Evolutionary conservation across 2,329 filamentous ascomycete species (phyloP).

Genomic region (Emydomyces testavorans): DNA sequence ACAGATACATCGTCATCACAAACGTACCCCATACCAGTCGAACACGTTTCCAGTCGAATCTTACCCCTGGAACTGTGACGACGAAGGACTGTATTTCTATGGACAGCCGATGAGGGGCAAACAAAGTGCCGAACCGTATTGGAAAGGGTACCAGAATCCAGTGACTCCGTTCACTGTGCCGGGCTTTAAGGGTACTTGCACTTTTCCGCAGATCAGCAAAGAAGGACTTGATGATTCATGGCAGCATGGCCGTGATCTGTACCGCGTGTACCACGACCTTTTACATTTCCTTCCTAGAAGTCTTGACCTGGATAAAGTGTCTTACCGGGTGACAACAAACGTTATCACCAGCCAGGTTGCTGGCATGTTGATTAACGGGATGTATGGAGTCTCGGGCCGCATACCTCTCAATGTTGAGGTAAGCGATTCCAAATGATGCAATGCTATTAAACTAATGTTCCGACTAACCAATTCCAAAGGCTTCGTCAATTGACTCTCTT

Average conservation of each 20-base stretch:
- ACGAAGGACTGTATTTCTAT: slow-evolving; percentile 59
- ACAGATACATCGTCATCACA: slow-evolving; percentile 71
- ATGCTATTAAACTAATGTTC: neutral
- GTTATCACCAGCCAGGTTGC: slow-evolving; percentile 72
- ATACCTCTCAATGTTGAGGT: slow-evolving; percentile 43
- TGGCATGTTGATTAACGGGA: slow-evolving; percentile 60
- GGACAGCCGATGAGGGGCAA: slow-evolving; percentile 41
- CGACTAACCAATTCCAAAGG: slow-evolving; percentile 3
- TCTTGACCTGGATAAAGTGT: slow-evolving; percentile 38
- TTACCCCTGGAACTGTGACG: slow-evolving; percentile 61
- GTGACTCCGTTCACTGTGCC: slow-evolving; percentile 55
- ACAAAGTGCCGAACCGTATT: slow-evolving; percentile 50
- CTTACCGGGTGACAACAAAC: slow-evolving; percentile 69
- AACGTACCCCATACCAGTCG: slow-evolving; percentile 65
- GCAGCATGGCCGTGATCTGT: slow-evolving; percentile 65
- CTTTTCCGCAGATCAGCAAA: slow-evolving; percentile 69
- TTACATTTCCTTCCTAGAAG: slow-evolving; percentile 54
- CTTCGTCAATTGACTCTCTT: slow-evolving; percentile 46
- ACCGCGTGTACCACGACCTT: slow-evolving; percentile 60
- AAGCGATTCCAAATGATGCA: slow-evolving; percentile 4
- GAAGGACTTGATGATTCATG: slow-evolving; percentile 61
- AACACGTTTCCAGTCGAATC: slow-evolving; percentile 67
- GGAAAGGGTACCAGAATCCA: slow-evolving; percentile 50
- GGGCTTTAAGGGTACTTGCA: slow-evolving; percentile 62
- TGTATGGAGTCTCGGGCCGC: slow-evolving; percentile 42